Evolutionary conservation across 2,329 filamentous ascomycete species (phyloP), one percentile per base, ranked within the genome.

Genomic region (Trichoderma asperellum): DNA sequence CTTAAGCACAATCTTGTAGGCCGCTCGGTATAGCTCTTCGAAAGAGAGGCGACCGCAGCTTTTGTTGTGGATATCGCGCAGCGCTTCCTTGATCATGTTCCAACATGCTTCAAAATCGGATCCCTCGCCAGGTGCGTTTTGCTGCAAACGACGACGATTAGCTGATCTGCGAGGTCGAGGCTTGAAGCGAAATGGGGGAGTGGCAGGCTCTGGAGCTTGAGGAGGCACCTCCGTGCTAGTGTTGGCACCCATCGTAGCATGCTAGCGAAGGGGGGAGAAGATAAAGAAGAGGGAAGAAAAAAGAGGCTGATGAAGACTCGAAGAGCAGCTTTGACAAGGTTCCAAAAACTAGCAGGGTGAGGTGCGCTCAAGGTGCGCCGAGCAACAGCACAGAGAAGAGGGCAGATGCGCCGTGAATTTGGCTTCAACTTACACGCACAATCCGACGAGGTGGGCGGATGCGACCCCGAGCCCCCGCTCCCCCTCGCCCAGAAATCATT

Each of bases 21-120:
- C 92, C 67, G 92, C 92, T 69, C 96, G 91, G 81, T 99, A 99
- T 0, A 99, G 87, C 76, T 97, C 92, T 79, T 99, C 96, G 82
- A 97, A 99, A 0, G 94, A 97, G 2, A 99, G 87, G 18, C 87
- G 86, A 11, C 94, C 96, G 70, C 94, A 94, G 78, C 97, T 96
- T 79, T 96, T 94, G 69, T 89, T 92, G 81, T 98, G 94, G 62
- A 99, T 98, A 77, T 97, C 92, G 68, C 84, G 85, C 64, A 99
- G 87, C 4, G 95, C 94, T 59, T 89, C 86, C 57, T 89, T 85
- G 8, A 99, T 87, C 56, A 89, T 88, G 16, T 85, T 84, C 96
- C 96, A 99, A 74, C 90, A 92, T 2, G 87, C 84, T n/a, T 97
- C 92, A 77, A 97, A 97, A 73, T 96, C 93, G 74, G 91, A 85